Evolutionary conservation across 441 rosid species (phyloP).

Genomic region (Pelargonium cotyledonis): DNA sequence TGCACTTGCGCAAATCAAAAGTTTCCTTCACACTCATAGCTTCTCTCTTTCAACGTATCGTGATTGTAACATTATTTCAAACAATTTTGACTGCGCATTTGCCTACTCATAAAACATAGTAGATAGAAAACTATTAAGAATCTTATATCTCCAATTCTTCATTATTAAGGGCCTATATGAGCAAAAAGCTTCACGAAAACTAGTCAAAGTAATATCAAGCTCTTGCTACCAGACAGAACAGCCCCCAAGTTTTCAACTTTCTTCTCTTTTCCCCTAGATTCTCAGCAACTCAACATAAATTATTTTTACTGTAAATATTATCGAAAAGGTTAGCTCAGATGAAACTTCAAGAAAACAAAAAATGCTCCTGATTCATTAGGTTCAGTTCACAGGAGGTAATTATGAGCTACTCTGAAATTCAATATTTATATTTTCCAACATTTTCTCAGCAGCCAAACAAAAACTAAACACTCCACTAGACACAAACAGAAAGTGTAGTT

Average conservation of each 20-base stretch:
- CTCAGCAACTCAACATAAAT: not conserved
- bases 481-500: slow-evolving; percentile 3
- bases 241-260: not conserved
- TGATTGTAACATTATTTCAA: not conserved
- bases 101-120: not conserved
- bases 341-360: not conserved
- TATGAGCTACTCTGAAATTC: not conserved
- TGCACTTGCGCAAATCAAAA: not conserved
- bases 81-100: not conserved
- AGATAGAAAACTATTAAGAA: not conserved
- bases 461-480: not conserved
- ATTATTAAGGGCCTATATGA: not conserved
- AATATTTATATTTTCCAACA: too few species aligned
- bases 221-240: not conserved
- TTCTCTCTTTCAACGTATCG: not conserved
- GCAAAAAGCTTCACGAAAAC: not conserved
- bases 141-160: not conserved
- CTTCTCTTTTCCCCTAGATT: not conserved
- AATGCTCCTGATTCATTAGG: not conserved
- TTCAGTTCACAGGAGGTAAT: not conserved
- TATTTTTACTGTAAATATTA: not conserved
- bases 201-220: too few species aligned
- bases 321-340: not conserved
- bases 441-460: not conserved
- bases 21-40: not conserved